These are phyloP conservation scores for Dictyostelium firmibasis DNA, from an alignment of 78 protist genomes.

Conservation along the genomic window DNA sequence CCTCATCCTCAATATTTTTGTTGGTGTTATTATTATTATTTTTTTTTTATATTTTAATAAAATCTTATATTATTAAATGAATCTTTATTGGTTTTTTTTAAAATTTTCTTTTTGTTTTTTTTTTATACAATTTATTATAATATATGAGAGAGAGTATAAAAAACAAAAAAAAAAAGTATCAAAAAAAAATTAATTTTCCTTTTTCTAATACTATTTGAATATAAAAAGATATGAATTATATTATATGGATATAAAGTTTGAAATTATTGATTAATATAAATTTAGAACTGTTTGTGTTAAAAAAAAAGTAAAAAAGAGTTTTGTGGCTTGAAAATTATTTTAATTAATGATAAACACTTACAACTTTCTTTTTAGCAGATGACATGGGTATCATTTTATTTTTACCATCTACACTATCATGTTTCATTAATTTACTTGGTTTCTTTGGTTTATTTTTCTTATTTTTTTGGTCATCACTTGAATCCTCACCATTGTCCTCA, in stretches of 20 bases:
- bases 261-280: no score
- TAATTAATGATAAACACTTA: background rate
- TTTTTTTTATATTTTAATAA: no score
- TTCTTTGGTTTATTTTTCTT: background rate
- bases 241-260: background rate
- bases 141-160: background rate
- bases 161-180: background rate
- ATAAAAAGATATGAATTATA: no score
- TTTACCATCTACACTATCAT: background rate
- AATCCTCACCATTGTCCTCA: background rate
- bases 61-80: background rate
- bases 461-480: background rate
- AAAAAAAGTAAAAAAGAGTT: no score
- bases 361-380: background rate
- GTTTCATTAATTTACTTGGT: background rate
- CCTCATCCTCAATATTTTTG: no score
- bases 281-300: background rate
- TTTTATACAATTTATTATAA: background rate
- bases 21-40: no score
- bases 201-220: background rate
- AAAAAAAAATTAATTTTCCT: background rate
- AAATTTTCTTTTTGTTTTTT: background rate
- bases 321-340: no score
- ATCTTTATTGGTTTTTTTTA: background rate
- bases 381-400: background rate